Evolutionary conservation across 495 filamentous ascomycete species (phyloP), one percentile per base, ranked within the genome.

Genomic region (Aspergillus avenaceus): DNA sequence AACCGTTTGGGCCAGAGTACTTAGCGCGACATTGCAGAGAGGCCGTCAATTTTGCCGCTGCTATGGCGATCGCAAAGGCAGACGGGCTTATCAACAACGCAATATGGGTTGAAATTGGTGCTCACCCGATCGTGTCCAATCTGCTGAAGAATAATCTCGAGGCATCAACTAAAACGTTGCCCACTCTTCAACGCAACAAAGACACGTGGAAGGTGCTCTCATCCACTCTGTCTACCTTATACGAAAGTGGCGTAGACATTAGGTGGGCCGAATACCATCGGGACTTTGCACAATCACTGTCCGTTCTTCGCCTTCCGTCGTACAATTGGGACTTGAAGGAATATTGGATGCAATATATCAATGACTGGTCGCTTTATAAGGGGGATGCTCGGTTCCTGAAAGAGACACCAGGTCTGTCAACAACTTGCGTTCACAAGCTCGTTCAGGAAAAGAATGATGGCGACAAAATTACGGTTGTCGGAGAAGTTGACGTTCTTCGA

Each of bases 31-130:
- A 89, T 54, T 82, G 81, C 31, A 76, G 90, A 13, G 80, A 88
- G 52, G 69, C 85, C 21, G 90, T 96, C 53, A 79, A 92, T 55
- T 85, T 96, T 66, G 67, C 84, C 5, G 81, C 71, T 38, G 86
- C 75, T 8, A 65, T 91, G 9, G 70, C 80, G 22, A 18, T 7
- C 5, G 41, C 41, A 8, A 44, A 29, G 6, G 8, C 1, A 0
- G 3, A 19, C 7, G 29, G 31, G 0, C 3, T 29, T 0, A 28
- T 40, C 14, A 25, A 40, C 41, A 25, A 26, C 13, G 56, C 61
- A 3, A 38, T 61, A 11, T 67, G 55, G 47, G 26, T 74, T 34
- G 69, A 74, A 41, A 60, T 74, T 42, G 70, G 70, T 1, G 49
- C 64, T 3, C 70, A 71, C 50, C 64, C 70, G 0, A 49, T 66